Conservation (phyloP, 805 yeast genomes). For the Jamesozyma hellenica region DNA sequence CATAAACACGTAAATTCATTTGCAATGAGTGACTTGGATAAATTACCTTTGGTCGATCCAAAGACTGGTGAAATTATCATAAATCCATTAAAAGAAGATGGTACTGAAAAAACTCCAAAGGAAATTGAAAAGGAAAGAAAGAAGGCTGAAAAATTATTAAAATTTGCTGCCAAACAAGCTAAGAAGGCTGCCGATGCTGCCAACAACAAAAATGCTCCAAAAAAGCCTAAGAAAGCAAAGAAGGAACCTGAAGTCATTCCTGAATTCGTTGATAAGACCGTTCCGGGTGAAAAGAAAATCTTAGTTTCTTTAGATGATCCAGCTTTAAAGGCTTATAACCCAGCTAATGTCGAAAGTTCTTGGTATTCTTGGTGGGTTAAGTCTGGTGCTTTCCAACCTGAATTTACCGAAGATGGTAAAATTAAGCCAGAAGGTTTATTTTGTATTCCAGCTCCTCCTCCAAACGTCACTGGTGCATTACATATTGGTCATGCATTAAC, state of each 20-base stretch:
- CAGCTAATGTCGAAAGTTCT: constrained; percentile 85
- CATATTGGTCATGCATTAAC: constrained; percentile 98
- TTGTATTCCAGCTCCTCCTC: constrained; percentile 97
- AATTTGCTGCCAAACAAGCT: constrained; percentile 74
- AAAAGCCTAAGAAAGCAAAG: constrained; percentile 49
- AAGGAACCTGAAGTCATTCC: constrained; percentile 63
- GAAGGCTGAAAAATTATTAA: constrained; percentile 79
- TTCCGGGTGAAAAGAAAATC: constrained; percentile 83
- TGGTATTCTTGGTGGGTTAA: constrained; percentile 98
- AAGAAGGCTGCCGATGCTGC: constrained; percentile 34
- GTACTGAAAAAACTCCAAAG: constrained; percentile 59
- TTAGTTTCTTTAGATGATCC: constrained; percentile 85
- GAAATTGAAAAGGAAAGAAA: constrained; percentile 79
- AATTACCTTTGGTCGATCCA: constrained; percentile 30
- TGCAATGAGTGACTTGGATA: constrained; percentile 26
- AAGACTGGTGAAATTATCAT: constrained; percentile 30
- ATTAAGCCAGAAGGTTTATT: constrained; percentile 75
- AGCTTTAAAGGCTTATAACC: constrained; percentile 87
- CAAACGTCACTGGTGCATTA: constrained; percentile 96
- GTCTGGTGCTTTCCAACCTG: constrained; percentile 82
- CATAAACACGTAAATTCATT: background rate
- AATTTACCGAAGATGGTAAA: constrained; percentile 63
- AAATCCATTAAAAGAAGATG: constrained; percentile 31
- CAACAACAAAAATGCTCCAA: constrained; percentile 47
- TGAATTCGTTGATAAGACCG: constrained; percentile 77